A percentile compares a stretch with the other conserved stretches of the same genome.
Conservation (phyloP, 768 basidiomycete species). For the Rhodotorula graminis region DNA sequence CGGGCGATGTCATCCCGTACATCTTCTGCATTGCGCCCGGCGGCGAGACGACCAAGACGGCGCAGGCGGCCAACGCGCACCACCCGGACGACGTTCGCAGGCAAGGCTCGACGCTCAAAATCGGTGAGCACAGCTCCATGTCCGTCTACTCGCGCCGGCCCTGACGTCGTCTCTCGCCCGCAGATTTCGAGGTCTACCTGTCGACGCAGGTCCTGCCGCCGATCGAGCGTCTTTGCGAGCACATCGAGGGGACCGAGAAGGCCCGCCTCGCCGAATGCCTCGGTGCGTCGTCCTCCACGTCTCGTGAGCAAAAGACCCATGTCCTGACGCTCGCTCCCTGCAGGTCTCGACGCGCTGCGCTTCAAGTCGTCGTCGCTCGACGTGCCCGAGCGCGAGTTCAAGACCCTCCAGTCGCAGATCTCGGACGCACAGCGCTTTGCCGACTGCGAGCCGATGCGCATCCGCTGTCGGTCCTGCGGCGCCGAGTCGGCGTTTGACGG, state of each 20-base stretch:
- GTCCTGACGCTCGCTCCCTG: not conserved
- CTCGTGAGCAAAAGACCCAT: fast-evolving
- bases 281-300: constrained; percentile 54
- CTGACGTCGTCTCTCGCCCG: not conserved
- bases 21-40: constrained; percentile 74
- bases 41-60: constrained; percentile 63
- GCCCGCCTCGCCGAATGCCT: constrained; percentile 89
- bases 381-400: constrained; percentile 63
- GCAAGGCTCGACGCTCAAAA: constrained; percentile 61
- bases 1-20: constrained; percentile 92
- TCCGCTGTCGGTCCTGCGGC: constrained; percentile 74
- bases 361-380: constrained; percentile 37
- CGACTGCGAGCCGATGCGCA: constrained; percentile 63
- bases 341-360: constrained; percentile 45
- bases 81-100: constrained; percentile 88
- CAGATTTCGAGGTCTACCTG: constrained; percentile 89
- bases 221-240: constrained; percentile 88
- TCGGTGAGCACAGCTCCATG: constrained; percentile 55
- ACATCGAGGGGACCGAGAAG: constrained; percentile 91
- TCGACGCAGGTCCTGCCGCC: constrained; percentile 89
- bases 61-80: constrained; percentile 82
- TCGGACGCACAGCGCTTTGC: constrained; percentile 83
- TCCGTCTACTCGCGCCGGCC: not conserved
- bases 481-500: constrained; percentile 47
- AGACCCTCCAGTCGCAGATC: constrained; percentile 79